Base-by-base conservation (phyloP, 1,284 basidiomycete species). In the Paramarasmius palmivorus region DNA sequence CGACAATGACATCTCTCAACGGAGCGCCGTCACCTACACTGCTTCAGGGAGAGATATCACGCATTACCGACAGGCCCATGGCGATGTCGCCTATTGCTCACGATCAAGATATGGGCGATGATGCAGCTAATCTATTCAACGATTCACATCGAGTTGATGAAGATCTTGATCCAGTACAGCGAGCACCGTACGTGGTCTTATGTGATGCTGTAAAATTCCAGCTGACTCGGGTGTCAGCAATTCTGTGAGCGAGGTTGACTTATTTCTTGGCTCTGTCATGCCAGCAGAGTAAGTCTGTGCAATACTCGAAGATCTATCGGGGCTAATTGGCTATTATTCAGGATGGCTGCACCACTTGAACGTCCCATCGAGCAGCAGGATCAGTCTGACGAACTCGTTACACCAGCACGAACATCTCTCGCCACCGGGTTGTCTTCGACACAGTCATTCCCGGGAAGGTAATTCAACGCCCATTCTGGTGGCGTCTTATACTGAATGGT, bases 231-330 rank as follows among this genome's bases (percentile, higher is more conserved):
- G n/a, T n/a, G n/a, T n/a, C n/a, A n/a, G n/a, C n/a, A n/a, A n/a
- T n/a, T n/a, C n/a, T n/a, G n/a, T n/a, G 22, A 22, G 36, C 8
- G 40, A 29, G 14, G 41, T 40, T 12, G 50, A 52, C 10, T 8
- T 37, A 9, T 48, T 53, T 26, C 26, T 53, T n/a, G 44, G 48
- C 10, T 25, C 36, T 7, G 37, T 53, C 7, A 40, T 48, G 35
- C 25, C 42, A n/a, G 2, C 36, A 26, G 44, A 17, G 44, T 47
- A 20, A 53, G 52, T 53, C 17, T 17, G 29, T 45, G 10, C 17
- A 9, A 40, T 8, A 2, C 34, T 15, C 17, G 6, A 20, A 14
- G 10, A 2, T 34, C 10, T 8, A 34, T 23, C 10, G 22, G 10
- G 10, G 19, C 40, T 41, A 12, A 41, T 5, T n/a, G 5, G 19